Conservation (phyloP, 1,284 basidiomycete species). For the Sutorius eximius region DNA sequence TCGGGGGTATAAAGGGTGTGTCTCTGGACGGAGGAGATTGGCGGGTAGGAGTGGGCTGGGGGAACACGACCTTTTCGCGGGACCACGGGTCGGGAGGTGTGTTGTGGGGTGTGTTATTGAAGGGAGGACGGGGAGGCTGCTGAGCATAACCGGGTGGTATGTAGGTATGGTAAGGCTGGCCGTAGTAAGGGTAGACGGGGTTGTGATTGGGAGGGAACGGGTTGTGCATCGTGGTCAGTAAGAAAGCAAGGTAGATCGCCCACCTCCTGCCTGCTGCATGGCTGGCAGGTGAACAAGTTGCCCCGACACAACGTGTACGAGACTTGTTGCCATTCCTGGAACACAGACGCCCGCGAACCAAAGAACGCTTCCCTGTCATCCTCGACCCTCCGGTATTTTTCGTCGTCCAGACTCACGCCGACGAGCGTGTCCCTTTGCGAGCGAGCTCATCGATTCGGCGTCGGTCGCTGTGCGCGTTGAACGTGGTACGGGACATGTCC, state of each 20-base stretch:
- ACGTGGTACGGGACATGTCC: not conserved
- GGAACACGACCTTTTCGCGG: conserved; percentile 26
- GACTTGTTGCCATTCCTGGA: conserved; percentile 26
- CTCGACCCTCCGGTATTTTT: not conserved
- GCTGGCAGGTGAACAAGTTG: conserved; percentile 9
- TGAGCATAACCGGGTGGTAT: conserved; percentile 33
- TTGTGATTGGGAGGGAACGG: conserved; percentile 21
- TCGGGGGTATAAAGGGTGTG: conserved; percentile 29
- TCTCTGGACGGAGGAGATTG: conserved; percentile 21
- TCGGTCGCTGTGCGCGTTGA: not conserved
- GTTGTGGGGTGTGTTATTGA: conserved; percentile 20
- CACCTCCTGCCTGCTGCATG: conserved; percentile 24
- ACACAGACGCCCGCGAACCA: not conserved
- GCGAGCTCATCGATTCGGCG: not conserved
- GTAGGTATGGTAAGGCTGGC: conserved; percentile 38
- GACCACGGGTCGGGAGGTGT: conserved; percentile 28
- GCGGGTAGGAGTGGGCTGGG: conserved; percentile 14
- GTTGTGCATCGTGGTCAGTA: conserved; percentile 25
- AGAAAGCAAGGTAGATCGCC: not conserved
- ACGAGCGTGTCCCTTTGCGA: not conserved
- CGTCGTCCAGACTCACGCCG: not conserved
- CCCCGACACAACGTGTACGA: conserved; percentile 25
- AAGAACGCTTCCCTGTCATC: not conserved
- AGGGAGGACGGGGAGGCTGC: conserved; percentile 12
- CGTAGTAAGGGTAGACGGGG: conserved; percentile 35